These are phyloP conservation scores for Talaromyces nanjingensis DNA, from an alignment of 495 filamentous ascomycete genomes.

Conservation along the genomic window DNA sequence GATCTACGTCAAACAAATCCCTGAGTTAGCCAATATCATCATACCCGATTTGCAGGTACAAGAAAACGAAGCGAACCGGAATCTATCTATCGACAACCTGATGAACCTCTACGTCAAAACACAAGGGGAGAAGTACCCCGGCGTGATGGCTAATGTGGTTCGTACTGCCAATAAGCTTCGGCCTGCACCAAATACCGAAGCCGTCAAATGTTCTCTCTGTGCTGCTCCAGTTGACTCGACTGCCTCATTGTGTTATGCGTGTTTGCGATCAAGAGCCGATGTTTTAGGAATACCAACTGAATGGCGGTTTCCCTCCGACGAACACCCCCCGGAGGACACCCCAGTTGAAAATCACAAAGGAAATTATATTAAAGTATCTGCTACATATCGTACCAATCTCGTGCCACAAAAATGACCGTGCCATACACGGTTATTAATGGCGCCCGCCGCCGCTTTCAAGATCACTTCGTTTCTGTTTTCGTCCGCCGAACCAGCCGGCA, in stretches of 20 bases:
- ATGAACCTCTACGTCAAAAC: constrained; percentile 83
- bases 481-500: constrained; percentile 29
- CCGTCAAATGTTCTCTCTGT: constrained; percentile 20
- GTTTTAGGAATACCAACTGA: no score
- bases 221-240: constrained; percentile 32
- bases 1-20: constrained; percentile 48
- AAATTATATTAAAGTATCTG: not conserved
- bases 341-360: not conserved
- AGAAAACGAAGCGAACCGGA: constrained; percentile 47
- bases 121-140: constrained; percentile 82
- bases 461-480: constrained; percentile 14
- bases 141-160: constrained; percentile 90
- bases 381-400: not conserved
- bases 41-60: constrained; percentile 29
- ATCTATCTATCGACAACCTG: constrained; percentile 82
- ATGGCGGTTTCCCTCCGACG: no score
- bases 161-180: constrained; percentile 74
- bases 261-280: constrained; percentile 42
- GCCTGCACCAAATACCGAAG: constrained; percentile 4
- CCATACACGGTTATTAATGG: not conserved
- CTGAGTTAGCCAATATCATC: constrained; percentile 46
- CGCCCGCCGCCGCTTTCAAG: constrained; percentile 4
- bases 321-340: no score
- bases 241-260: constrained; percentile 50
- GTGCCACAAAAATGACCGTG: not conserved